Conservation (phyloP, 345 rosid genomes). For the Viola odorata region DNA sequence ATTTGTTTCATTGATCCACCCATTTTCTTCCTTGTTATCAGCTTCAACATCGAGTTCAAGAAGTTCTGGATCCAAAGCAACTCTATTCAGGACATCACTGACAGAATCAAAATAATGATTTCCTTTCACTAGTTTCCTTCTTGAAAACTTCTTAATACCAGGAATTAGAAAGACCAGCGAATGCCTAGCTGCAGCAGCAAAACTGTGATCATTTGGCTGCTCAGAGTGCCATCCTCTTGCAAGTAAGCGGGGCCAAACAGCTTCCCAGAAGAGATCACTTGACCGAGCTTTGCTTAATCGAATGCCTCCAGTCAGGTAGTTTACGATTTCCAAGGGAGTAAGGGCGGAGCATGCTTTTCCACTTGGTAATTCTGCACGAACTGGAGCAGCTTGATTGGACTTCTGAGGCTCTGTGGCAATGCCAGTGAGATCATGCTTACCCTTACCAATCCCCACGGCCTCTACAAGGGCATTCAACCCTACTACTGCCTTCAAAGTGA, state of each 20-base stretch:
- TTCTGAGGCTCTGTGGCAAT: conserved; percentile 34
- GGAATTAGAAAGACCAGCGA: conserved; percentile 41
- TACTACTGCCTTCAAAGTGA: conserved; percentile 29
- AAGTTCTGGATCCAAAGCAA: conserved; percentile 58
- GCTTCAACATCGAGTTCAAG: conserved; percentile 48
- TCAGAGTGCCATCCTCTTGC: conserved; percentile 60
- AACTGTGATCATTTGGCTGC: conserved; percentile 38
- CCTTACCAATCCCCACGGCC: conserved; percentile 43
- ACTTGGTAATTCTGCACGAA: conserved; percentile 36
- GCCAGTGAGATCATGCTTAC: conserved; percentile 46
- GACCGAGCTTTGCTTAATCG: conserved; percentile 50
- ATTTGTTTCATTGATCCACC: conserved; percentile 19
- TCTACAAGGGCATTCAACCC: conserved; percentile 31
- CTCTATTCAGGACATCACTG: conserved; percentile 59
- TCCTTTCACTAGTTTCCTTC: conserved; percentile 48
- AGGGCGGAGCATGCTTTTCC: conserved; percentile 49
- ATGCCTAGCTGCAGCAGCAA: conserved; percentile 27
- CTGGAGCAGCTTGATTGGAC: conserved; percentile 19
- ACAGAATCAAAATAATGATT: conserved; percentile 57
- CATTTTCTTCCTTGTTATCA: conserved; percentile 33
- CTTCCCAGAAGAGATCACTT: conserved; percentile 54
- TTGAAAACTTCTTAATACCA: conserved; percentile 46
- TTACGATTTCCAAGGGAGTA: conserved; percentile 36
- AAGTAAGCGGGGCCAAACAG: conserved; percentile 55
- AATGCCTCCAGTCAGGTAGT: conserved; percentile 42